Evolutionary conservation across 441 rosid genomes (phyloP), one percentile per base, ranked within the genome.

Genomic region (Euphorbia celastroides): DNA sequence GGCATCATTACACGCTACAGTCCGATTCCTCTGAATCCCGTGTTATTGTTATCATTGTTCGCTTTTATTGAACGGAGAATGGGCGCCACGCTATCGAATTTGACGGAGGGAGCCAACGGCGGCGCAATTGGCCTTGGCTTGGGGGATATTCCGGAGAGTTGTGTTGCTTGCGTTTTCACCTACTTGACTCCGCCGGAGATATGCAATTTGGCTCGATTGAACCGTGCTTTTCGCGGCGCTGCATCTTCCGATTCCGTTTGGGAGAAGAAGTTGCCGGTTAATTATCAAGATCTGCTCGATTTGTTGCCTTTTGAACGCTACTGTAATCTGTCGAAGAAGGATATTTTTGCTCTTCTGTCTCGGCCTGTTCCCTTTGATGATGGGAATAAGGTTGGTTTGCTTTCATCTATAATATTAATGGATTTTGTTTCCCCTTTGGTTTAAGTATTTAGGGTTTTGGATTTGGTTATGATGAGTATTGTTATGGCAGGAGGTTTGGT

Each of bases 211-310:
- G 94, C 96, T 60, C 74, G 86, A 55, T 68, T 92, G 54, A 87
- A 84, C 72, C 74, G 77, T 22, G 72, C 88, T 4, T 92, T 92
- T 60, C 85, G 83, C 12, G 83, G 86, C 8, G 94, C 94, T 7
- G 88, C 97, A 1, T 84, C 82, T 1, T 93, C 97, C 16, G 89
- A 92, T 82, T 87, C 87, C 62, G 83, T 92, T 14, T 92, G 97
- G 97, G 91, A 84, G 36, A 67, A 77, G 48, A 92, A 92, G 72
- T 64, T 92, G 60, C 97, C 96, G 27, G 51, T 80, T 42, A 89
- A 80, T 62, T 87, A 89, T 36, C 67, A 42, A n/a, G 76, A 74
- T 48, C 83, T 89, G 60, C 79, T 79, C 17, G 84, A 75, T 51
- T 70, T 66, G 42, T 68, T 80, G 17, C 71, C 80, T 60, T 62